Conservation (phyloP, 306 rosid genomes). For the Trifolium dubium region DNA sequence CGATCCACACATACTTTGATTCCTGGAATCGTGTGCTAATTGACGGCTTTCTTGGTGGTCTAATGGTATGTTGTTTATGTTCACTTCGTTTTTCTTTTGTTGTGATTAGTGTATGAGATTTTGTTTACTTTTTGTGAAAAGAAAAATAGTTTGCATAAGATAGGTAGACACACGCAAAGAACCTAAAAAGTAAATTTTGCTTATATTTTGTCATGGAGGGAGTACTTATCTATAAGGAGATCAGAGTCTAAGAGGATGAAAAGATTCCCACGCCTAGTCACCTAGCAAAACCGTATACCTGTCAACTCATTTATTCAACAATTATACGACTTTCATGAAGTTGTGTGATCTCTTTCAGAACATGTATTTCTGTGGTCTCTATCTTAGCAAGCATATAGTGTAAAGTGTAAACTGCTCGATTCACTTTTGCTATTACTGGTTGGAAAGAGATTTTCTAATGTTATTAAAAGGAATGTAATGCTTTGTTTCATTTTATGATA, state of each 20-base stretch:
- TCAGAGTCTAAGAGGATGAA: not conserved
- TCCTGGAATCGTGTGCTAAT: slow-evolving; percentile 70
- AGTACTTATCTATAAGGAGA: no score
- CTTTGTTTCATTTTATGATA: not conserved
- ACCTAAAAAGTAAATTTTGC: no score
- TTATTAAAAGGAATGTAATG: not conserved
- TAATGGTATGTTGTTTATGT: slow-evolving; percentile 61
- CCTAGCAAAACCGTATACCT: not conserved
- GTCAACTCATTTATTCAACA: not conserved
- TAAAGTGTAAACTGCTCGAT: not conserved
- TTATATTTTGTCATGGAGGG: no score
- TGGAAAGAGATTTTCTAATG: not conserved
- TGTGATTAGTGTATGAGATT: slow-evolving; percentile 22
- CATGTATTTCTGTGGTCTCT: not conserved
- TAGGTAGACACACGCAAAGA: no score
- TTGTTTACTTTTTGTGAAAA: not conserved
- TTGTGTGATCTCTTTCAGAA: not conserved
- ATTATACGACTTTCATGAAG: not conserved
- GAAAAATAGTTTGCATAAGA: not conserved
- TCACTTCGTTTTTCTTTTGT: slow-evolving; percentile 36
- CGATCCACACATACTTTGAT: slow-evolving; percentile 67
- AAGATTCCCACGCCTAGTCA: not conserved
- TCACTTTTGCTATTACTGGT: not conserved
- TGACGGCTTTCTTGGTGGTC: slow-evolving; percentile 80
- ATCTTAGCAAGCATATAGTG: not conserved